Evolutionary conservation across 2,329 filamentous ascomycete genomes (phyloP).

Genomic region (Penicillium sp.): DNA sequence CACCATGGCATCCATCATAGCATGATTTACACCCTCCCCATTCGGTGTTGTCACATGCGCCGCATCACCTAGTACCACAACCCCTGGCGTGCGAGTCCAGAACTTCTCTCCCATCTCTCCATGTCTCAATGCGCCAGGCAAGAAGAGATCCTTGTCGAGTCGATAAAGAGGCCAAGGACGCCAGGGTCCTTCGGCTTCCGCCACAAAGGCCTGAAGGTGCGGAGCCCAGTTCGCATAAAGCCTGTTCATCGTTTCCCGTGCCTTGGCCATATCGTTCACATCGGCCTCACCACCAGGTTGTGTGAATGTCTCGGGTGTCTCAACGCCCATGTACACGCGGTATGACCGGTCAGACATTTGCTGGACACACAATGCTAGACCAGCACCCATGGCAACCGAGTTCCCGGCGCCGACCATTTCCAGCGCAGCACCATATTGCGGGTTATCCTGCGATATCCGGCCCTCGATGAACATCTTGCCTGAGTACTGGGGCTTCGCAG

Average conservation of each 20-base stretch:
- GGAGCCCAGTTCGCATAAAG: slow-evolving; percentile 11
- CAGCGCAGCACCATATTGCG: slow-evolving; percentile 23
- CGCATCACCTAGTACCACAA: slow-evolving; percentile 32
- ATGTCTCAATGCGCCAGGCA: neutral
- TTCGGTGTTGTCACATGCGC: slow-evolving; percentile 30
- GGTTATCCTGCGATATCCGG: slow-evolving; percentile 25
- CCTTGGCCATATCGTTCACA: neutral
- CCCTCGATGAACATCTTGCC: slow-evolving; percentile 35
- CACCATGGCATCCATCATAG: slow-evolving; percentile 30
- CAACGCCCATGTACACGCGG: slow-evolving; percentile 21
- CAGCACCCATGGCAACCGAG: neutral
- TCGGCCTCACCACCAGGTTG: neutral
- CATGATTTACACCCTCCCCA: slow-evolving; percentile 32
- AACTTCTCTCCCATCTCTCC: neutral
- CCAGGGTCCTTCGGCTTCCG: slow-evolving; percentile 17
- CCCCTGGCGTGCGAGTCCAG: slow-evolving; percentile 26
- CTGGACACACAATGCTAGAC: slow-evolving; percentile 17
- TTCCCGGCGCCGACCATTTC: slow-evolving; percentile 17
- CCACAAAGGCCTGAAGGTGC: slow-evolving; percentile 17
- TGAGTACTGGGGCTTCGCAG: slow-evolving; percentile 34
- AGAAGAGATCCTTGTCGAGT: slow-evolving; percentile 14
- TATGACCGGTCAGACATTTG: slow-evolving; percentile 18
- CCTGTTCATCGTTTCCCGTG: neutral
- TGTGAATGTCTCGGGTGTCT: neutral
- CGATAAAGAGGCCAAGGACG: slow-evolving; percentile 27